These are phyloP conservation scores for Nitzschia putrida DNA, from an alignment of 108 stramenopile species.

Conservation along the genomic window DNA sequence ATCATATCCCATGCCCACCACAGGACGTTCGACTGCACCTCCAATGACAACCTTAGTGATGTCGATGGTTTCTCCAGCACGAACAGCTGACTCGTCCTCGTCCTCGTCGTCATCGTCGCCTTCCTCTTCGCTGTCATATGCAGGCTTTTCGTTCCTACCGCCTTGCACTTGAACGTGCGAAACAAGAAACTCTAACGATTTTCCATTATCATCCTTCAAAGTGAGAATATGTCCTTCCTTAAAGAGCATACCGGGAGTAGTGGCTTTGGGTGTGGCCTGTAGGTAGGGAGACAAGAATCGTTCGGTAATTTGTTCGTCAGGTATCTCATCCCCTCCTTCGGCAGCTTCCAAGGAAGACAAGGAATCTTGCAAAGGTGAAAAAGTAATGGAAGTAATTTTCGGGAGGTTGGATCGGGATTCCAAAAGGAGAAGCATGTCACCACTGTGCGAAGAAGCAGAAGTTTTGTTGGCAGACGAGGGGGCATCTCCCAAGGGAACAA, in stretches of 20 bases:
- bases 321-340: conserved; percentile 75
- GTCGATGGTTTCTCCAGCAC: conserved; percentile 61
- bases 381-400: conserved; percentile 57
- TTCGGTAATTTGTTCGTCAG: conserved; percentile 66
- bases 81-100: conserved; percentile 39
- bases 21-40: conserved; percentile 57
- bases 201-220: conserved; percentile 62
- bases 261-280: conserved; percentile 36
- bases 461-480: conserved; percentile 13
- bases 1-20: conserved; percentile 90
- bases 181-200: conserved; percentile 70
- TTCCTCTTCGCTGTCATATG: conserved; percentile 21
- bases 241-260: conserved; percentile 25
- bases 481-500: conserved; percentile 49
- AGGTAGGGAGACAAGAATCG: conserved; percentile 78
- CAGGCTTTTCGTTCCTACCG: conserved; percentile 34
- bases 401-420: conserved; percentile 25
- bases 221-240: conserved; percentile 65
- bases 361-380: conserved; percentile 81
- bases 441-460: conserved; percentile 29
- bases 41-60: conserved; percentile 64
- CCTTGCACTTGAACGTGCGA: conserved; percentile 60
- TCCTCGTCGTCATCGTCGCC: conserved; percentile 33
- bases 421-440: conserved; percentile 71
- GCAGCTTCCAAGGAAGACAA: conserved; percentile 45